Evolutionary conservation across 2,329 filamentous ascomycete species (phyloP).

Genomic region (Cladorrhinum sp.): DNA sequence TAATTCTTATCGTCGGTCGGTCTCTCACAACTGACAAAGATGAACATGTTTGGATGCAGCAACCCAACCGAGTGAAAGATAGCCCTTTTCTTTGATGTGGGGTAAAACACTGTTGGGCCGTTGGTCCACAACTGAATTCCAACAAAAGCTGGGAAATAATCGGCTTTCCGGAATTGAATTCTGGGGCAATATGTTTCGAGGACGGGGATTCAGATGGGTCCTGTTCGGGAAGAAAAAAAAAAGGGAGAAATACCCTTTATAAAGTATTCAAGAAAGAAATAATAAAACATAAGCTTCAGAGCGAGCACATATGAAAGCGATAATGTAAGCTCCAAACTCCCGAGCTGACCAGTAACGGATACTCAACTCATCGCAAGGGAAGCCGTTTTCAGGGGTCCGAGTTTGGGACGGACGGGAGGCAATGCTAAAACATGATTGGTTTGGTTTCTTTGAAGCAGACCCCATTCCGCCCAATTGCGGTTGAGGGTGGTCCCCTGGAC

Average conservation of each 20-base stretch:
- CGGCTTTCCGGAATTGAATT: too few relatives aligned
- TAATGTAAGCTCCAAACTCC: not conserved
- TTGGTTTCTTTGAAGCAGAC: not conserved
- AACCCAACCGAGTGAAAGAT: too few relatives aligned
- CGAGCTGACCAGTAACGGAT: not conserved
- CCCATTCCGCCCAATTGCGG: not conserved
- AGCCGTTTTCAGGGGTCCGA: slow-evolving; percentile 3
- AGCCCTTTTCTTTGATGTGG: too few relatives aligned
- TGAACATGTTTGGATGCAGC: too few relatives aligned
- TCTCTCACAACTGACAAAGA: too few relatives aligned
- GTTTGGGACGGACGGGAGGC: not conserved
- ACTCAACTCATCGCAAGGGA: not conserved
- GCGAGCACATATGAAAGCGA: too few relatives aligned
- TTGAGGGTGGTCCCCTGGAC: not conserved
- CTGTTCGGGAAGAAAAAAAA: not conserved
- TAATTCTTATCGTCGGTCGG: too few relatives aligned
- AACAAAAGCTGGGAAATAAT: too few relatives aligned
- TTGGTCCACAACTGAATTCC: too few relatives aligned
- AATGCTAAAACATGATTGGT: not conserved
- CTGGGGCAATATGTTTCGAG: too few relatives aligned
- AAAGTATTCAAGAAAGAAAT: not conserved
- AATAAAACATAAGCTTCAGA: not conserved
- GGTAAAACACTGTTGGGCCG: too few relatives aligned
- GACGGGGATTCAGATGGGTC: too few relatives aligned
- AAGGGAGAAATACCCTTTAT: not conserved